Base-by-base conservation (phyloP, 176 grass and related monocot genomes). In the Raddia guianensis region DNA sequence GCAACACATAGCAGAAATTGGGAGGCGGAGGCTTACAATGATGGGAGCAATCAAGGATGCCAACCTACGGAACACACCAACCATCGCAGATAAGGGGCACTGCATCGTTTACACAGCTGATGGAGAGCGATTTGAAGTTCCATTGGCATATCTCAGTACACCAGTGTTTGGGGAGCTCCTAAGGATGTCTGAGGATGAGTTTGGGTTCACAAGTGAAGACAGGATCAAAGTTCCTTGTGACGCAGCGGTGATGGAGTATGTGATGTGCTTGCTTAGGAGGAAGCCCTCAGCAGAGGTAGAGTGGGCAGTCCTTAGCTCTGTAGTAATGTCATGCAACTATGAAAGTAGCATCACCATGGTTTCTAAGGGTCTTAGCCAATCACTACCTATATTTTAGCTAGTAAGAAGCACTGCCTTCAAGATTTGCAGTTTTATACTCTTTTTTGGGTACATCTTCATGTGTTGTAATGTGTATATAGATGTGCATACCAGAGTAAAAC, bases 151-250 rank as follows among this genome's bases (percentile, higher is more conserved):
- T 56, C 91, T 93, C 46, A 50, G 75, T 7, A 87, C 72, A 10
- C 40, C 47, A 4, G 66, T 93, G 62, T 90, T 93, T 45, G 76
- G 49, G 18, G 76, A 90, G 62, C 84, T 93, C 72, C 74, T 90
- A 33, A 74, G 73, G 63, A 84, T 93, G 81, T 81, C 91, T 0
- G 84, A 87, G 68, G 87, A 93, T 3, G 83, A 89, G 64, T 89
- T 92, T 14, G 83, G 90, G 20, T 93, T 90, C 45, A 63, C 86
- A 1, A 70, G 68, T 40, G 78, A 89, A 75, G 45, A 86, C 7
- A 82, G 80, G 16, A 93, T 97, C 40, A 97, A 55, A 2, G 75
- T 97, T 12, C 90, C 88, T 7, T 93, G 90, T 64, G 88, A 97
- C 7, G 90, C 85, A 0, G 68, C 15, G 11, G 82, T 90, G 49